phyloP scores from a whole-genome alignment of 345 rosid species.

The Salix koriyanagi region DNA sequence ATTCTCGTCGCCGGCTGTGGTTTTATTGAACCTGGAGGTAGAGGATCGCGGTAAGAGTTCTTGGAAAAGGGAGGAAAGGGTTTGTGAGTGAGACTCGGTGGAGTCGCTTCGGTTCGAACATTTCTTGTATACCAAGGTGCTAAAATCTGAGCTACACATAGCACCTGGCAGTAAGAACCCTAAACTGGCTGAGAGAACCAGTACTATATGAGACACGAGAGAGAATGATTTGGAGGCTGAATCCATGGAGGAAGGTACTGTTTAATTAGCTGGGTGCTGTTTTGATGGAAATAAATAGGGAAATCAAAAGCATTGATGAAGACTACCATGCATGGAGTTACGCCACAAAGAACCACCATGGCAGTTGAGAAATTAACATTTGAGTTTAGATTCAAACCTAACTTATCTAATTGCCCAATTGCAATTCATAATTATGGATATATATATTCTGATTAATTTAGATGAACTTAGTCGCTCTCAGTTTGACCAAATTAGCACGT shows the following conservation, averaged over 20 bases:
- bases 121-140: constrained; percentile 46
- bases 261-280: background rate
- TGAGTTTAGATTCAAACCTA: too few species aligned
- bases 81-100: constrained; percentile 28
- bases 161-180: constrained; percentile 13
- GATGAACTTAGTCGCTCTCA: too few species aligned
- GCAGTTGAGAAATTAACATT: too few species aligned
- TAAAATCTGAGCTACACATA: constrained; percentile 33
- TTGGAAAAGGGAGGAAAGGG: constrained; percentile 40
- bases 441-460: too few species aligned
- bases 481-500: too few species aligned
- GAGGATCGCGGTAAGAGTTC: constrained; percentile 46
- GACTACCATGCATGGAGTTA: too few species aligned
- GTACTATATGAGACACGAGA: background rate
- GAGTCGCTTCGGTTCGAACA: constrained; percentile 34
- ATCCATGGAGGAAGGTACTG: constrained; percentile 5
- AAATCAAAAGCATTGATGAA: too few species aligned
- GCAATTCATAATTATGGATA: too few species aligned
- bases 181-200: constrained; percentile 12
- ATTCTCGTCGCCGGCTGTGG: constrained; percentile 37
- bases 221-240: constrained; percentile 13
- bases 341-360: too few species aligned
- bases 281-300: too few species aligned
- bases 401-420: too few species aligned
- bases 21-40: constrained; percentile 48